These are phyloP conservation scores for Lenwebbia sp. DNA, from an alignment of 345 rosid species.

Conservation along the genomic window DNA sequence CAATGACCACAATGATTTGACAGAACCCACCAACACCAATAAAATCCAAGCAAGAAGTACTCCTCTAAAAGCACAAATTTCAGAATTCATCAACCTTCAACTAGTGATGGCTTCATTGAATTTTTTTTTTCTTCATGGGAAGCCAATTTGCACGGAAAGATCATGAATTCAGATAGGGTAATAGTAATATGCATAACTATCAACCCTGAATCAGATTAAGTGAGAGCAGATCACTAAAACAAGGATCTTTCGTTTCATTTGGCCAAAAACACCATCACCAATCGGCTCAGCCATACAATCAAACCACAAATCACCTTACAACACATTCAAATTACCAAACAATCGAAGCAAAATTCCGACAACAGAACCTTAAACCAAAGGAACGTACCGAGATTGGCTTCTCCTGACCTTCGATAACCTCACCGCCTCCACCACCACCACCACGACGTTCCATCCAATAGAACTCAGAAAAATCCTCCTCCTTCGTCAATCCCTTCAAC, in stretches of 20 bases:
- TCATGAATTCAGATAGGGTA: background rate
- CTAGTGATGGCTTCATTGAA: background rate
- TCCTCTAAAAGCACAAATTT: background rate
- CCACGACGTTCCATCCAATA: slow-evolving; percentile 23
- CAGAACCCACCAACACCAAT: background rate
- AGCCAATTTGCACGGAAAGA: background rate
- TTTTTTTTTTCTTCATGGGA: background rate
- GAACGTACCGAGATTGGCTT: slow-evolving; percentile 33
- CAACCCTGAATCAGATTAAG: background rate
- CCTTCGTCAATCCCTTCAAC: slow-evolving; percentile 29
- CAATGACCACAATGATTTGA: background rate
- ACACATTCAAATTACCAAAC: background rate
- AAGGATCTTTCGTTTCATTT: background rate
- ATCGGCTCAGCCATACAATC: background rate
- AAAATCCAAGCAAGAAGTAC: background rate
- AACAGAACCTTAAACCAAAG: background rate
- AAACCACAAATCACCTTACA: background rate
- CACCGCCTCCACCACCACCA: slow-evolving; percentile 15
- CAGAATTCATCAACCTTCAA: background rate
- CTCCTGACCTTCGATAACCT: slow-evolving; percentile 23
- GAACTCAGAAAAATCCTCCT: slow-evolving; percentile 29
- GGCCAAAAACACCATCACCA: background rate
- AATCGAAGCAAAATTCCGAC: background rate
- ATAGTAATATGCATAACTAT: background rate
- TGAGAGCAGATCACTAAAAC: background rate